Base-by-base conservation (phyloP, 1,284 basidiomycete species). In the Tilletia indica region DNA sequence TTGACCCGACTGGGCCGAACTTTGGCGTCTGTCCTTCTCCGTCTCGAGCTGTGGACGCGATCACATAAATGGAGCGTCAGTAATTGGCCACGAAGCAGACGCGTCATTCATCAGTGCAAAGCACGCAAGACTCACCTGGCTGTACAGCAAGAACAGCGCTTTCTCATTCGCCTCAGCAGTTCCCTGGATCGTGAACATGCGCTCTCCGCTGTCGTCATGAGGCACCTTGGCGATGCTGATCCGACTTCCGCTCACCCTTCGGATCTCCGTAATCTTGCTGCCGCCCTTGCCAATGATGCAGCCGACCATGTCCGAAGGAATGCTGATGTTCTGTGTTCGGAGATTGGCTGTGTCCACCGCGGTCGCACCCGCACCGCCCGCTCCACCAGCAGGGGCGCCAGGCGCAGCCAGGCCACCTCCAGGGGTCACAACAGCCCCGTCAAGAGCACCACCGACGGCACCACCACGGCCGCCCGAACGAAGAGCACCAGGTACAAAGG, bases 181-280 rank as follows among this genome's bases (percentile, higher is more conserved):
- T 72, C 96, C 96, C 73, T 97, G 89, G 84, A 99, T 98, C 73
- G 97, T 97, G 87, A 99, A 99, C 95, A 99, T 97, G 79, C 96
- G 89, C 87, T 99, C 96, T 79, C 96, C 96, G 68, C 94, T 94
- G 83, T 98, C 97, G 83, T 98, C 96, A 83, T 99, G 96, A 31
- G 96, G 94, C 68, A 93, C 92, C 87, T 99, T 99, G 80, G 96
- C 97, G 80, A 99, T 99, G 72, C 92, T 93, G 85, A 99, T 99
- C 86, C 94, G 93, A 77, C 93, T 95, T 63, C 96, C 96, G 74
- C 93, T 95, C 71, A 98, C 89, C 72, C 96, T 92, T 79, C 96
- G 92, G 85, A 99, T 99, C 86, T 99, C 96, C 73, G 95, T 97
- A 81, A 99, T 99, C 88, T 98, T 99, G 80, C 93, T 92, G 47